Base-by-base conservation (phyloP, 305 asterid species). In the Fraxinus floribunda region DNA sequence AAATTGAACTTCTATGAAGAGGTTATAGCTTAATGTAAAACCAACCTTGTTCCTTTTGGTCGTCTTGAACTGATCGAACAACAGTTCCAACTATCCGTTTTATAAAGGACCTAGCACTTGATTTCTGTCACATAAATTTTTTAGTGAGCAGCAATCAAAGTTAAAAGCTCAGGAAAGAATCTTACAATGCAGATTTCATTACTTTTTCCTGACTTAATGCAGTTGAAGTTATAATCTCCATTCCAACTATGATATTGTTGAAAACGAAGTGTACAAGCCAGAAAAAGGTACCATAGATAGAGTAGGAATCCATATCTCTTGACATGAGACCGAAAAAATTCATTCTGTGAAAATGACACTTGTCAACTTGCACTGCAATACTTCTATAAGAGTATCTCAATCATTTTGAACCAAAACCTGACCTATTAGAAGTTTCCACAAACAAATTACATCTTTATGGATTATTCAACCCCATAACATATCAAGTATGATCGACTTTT, bases 41-140 rank as follows among this genome's bases (percentile, higher is more conserved):
- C 93, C 77, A 57, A 92, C 99, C 98, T 87, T 96, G 98, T 88
- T 94, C 99, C 78, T 88, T 91, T 87, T 94, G 98, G 89, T 94
- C 98, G 83, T 96, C 99, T 81, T 92, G 95, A 84, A 96, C 98
- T 16, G 99, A 94, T 85, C 99, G 94, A 75, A 94, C 98, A 84
- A 96, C 99, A 30, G 98, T 94, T 75, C 99, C 98, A 41, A 96
- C 97, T 41, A 96, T 86, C 83, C 97, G 89, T 89, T 88, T 93
- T 8, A 96, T 87, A 94, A 96, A 93, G 83, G 99, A 94, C 83
- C 87, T 89, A 80, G 91, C 89, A 83, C 86, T 94, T 79, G 60
- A 80, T 85, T 93, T 93, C 98, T 94, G 97, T 86, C 88, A 86
- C 79, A 85, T 62, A 72, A 79, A 85, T 77, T 78, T 49, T 73